These are phyloP conservation scores for Volutella citrinella DNA, from an alignment of 2,329 filamentous ascomycete genomes.

Conservation along the genomic window DNA sequence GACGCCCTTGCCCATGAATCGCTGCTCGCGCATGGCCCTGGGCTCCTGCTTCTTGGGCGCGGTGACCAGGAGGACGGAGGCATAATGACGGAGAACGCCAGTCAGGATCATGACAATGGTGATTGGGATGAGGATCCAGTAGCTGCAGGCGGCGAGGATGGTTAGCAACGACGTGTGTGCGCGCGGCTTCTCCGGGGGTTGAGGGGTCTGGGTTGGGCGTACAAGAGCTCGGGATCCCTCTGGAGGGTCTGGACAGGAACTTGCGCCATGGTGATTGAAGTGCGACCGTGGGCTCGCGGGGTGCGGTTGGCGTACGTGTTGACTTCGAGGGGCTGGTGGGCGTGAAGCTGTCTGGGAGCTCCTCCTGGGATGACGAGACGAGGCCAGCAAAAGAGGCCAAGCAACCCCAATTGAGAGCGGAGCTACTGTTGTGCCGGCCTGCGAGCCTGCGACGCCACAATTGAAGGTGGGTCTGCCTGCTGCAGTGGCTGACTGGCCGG, in stretches of 20 bases:
- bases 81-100: conserved; percentile 93
- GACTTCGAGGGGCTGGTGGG: too few species aligned
- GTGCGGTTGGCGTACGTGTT: too few species aligned
- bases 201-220: conserved; percentile 35
- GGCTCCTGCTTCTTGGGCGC: conserved; percentile 79
- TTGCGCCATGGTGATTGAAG: conserved; percentile 66
- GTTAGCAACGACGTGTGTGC: conserved; percentile 14
- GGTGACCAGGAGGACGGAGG: conserved; percentile 82
- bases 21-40: conserved; percentile 78
- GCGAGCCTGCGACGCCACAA: too few species aligned
- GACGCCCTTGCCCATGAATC: conserved; percentile 78
- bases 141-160: conserved; percentile 54
- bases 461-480: too few species aligned
- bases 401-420: too few species aligned
- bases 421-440: too few species aligned
- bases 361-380: too few species aligned
- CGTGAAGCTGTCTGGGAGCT: too few species aligned
- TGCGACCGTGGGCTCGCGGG: conserved; percentile 11
- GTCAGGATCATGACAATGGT: conserved; percentile 98
- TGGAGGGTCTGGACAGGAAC: conserved; percentile 91
- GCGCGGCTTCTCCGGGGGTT: conserved; percentile 1
- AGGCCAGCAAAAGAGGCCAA: too few species aligned
- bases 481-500: too few species aligned
- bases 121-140: conserved; percentile 98
- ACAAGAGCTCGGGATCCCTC: conserved; percentile 98